phyloP scores from a whole-genome alignment of 495 filamentous ascomycete genomes.

The Trichoderma asperelloides region DNA sequence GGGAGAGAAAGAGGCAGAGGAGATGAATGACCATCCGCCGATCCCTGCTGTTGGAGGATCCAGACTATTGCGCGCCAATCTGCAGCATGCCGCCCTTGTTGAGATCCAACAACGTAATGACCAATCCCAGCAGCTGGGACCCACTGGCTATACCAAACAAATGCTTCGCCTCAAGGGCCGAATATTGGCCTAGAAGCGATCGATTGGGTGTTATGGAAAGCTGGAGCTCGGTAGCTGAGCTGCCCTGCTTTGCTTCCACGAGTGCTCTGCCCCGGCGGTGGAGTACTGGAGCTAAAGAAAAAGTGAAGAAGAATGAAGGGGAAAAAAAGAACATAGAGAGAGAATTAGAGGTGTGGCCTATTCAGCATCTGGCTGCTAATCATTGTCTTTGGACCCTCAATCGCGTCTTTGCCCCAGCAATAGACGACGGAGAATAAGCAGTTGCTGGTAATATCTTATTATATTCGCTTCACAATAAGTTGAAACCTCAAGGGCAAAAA shows the following conservation, averaged over 20 bases:
- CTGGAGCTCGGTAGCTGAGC: not conserved
- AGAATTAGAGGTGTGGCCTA: no score
- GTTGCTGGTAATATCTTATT: no score
- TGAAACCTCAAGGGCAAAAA: no score
- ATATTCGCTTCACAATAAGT: no score
- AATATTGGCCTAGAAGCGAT: not conserved
- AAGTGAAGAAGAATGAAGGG: no score
- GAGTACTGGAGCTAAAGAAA: no score
- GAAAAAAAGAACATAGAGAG: no score
- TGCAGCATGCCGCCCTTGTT: not conserved
- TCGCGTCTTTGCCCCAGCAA: no score
- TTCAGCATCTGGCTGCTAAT: no score
- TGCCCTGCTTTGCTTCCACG: not conserved
- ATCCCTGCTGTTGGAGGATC: not conserved
- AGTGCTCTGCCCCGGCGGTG: no score
- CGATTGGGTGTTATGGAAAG: not conserved
- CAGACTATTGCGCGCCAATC: slow-evolving; percentile 4
- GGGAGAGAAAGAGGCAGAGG: not conserved
- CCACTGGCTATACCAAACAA: not conserved
- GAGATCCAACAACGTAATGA: not conserved
- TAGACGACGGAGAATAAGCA: no score
- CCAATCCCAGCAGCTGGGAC: not conserved
- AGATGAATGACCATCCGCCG: not conserved
- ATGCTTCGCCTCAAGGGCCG: not conserved
- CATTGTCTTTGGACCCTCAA: no score